Percentiles rank a stretch among this genome's conserved stretches.
Conservation (phyloP, 805 yeast genomes). For the Nakazawaea peltata region DNA sequence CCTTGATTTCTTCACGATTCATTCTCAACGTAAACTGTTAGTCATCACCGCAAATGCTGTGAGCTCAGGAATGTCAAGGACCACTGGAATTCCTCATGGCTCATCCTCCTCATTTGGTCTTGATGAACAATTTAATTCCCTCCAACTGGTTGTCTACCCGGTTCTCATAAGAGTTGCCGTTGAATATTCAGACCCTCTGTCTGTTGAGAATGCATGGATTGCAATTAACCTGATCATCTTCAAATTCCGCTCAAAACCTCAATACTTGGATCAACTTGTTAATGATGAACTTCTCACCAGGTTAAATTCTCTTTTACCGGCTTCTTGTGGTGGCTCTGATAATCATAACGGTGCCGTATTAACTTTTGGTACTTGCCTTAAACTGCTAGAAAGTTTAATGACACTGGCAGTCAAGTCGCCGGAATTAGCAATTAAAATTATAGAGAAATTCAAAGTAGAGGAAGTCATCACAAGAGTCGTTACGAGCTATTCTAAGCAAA, state of each 20-base stretch:
- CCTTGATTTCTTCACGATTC: slow-evolving; percentile 82
- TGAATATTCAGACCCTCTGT: slow-evolving; percentile 47
- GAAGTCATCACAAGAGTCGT: slow-evolving; percentile 40
- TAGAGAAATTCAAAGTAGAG: slow-evolving; percentile 42
- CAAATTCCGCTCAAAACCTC: slow-evolving; percentile 37
- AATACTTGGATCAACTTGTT: slow-evolving; percentile 36
- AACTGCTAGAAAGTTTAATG: slow-evolving; percentile 36
- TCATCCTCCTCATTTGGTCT: too few relatives aligned
- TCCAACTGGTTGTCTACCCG: slow-evolving; percentile 48
- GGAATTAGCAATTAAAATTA: slow-evolving; percentile 32
- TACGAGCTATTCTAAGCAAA: slow-evolving; percentile 35
- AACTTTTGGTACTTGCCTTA: slow-evolving; percentile 30
- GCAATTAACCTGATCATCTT: slow-evolving; percentile 52
- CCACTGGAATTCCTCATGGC: slow-evolving; percentile 28
- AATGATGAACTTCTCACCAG: slow-evolving; percentile 26
- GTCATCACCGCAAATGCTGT: slow-evolving; percentile 59
- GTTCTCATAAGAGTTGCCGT: slow-evolving; percentile 47
- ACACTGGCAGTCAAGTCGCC: slow-evolving; percentile 34
- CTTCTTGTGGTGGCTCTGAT: slow-evolving; percentile 16
- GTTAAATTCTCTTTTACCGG: slow-evolving; percentile 18
- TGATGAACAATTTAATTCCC: too few relatives aligned
- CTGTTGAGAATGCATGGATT: slow-evolving; percentile 58
- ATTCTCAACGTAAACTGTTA: slow-evolving; percentile 80
- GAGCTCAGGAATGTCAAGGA: neutral
- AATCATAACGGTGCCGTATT: slow-evolving; percentile 17